A percentile compares a stretch with the other conserved stretches of the same genome.
Conservation (phyloP, 2,329 filamentous ascomycete genomes). For the Zasmidium citrigriseum region DNA sequence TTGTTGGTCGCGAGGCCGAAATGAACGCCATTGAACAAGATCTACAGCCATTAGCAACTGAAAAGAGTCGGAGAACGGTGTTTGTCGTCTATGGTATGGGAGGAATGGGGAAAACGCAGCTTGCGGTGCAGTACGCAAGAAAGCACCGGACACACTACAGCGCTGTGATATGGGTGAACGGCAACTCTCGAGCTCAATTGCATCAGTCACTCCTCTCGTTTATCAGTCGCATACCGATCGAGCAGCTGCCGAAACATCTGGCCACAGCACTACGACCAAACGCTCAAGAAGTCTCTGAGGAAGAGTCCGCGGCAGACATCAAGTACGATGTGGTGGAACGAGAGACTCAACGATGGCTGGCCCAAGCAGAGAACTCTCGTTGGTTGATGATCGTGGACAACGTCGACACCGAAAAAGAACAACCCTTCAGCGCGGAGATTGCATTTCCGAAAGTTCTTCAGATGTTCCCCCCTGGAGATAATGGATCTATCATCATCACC, state of each 20-base stretch:
- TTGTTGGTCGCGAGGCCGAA: neutral
- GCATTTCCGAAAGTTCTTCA: slow-evolving; percentile 23
- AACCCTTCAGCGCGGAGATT: slow-evolving; percentile 16
- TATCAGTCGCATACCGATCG: neutral
- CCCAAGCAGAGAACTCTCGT: slow-evolving; percentile 25
- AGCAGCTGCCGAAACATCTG: neutral
- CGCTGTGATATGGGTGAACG: neutral
- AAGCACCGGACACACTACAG: too few relatives aligned
- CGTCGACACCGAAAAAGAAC: slow-evolving; percentile 26
- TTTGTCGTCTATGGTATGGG: neutral
- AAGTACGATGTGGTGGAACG: neutral
- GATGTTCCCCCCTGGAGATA: slow-evolving; percentile 16
- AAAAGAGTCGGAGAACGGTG: neutral
- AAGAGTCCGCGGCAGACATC: neutral
- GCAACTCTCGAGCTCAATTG: neutral
- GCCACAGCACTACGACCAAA: neutral
- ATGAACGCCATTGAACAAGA: neutral
- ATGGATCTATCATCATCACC: slow-evolving; percentile 33
- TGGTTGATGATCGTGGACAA: slow-evolving; percentile 41
- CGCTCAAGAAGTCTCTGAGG: too few relatives aligned
- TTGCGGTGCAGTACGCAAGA: too few relatives aligned
- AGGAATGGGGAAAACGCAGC: too few relatives aligned
- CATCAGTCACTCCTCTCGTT: neutral
- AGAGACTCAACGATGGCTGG: slow-evolving; percentile 26
- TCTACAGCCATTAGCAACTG: neutral